Percentiles rank a stretch among this genome's conserved stretches.
phyloP scores from a whole-genome alignment of 1,139 yeast species.

The Blastobotrys persicus region DNA sequence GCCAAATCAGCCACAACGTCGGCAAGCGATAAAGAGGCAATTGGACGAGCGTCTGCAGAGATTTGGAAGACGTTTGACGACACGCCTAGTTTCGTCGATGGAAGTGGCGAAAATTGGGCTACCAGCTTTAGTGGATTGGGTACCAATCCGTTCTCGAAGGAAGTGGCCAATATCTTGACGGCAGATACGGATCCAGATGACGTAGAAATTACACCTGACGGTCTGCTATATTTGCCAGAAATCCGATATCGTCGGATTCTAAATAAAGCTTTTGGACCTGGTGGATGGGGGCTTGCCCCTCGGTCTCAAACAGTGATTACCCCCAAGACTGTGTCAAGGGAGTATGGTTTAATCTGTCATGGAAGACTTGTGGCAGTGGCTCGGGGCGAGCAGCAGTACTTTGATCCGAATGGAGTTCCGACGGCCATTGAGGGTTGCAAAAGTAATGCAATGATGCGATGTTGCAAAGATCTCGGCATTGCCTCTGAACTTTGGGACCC shows the following conservation, averaged over 20 bases:
- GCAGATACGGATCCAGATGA: constrained; percentile 64
- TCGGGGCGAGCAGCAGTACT: constrained; percentile 93
- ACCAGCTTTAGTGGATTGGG: constrained; percentile 61
- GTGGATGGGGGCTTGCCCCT: constrained; percentile 98
- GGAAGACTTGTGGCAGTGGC: constrained; percentile 91
- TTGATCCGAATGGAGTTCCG: constrained; percentile 81
- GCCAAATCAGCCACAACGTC: background rate
- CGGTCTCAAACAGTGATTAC: constrained; percentile 81
- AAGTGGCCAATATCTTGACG: constrained; percentile 56
- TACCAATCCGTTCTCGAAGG: constrained; percentile 62
- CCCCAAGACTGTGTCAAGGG: constrained; percentile 66
- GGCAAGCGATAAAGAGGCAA: constrained; percentile 3
- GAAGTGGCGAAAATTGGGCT: constrained; percentile 31
- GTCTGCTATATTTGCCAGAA: constrained; percentile 86
- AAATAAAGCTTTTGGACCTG: constrained; percentile 93
- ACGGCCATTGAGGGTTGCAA: constrained; percentile 98
- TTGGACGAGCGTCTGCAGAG: constrained; percentile 7
- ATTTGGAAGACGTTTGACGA: constrained; percentile 18
- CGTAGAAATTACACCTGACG: constrained; percentile 94
- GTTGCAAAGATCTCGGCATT: constrained; percentile 94
- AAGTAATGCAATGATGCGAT: constrained; percentile 94
- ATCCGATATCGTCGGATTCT: constrained; percentile 88
- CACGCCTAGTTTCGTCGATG: constrained; percentile 11
- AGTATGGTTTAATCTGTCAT: constrained; percentile 81
- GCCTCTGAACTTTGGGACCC: constrained; percentile 99